Percentiles rank a stretch among this genome's conserved stretches.
These are phyloP conservation scores for Pythium utonaiense DNA, from an alignment of 352 stramenopile genomes.

Conservation along the genomic window DNA sequence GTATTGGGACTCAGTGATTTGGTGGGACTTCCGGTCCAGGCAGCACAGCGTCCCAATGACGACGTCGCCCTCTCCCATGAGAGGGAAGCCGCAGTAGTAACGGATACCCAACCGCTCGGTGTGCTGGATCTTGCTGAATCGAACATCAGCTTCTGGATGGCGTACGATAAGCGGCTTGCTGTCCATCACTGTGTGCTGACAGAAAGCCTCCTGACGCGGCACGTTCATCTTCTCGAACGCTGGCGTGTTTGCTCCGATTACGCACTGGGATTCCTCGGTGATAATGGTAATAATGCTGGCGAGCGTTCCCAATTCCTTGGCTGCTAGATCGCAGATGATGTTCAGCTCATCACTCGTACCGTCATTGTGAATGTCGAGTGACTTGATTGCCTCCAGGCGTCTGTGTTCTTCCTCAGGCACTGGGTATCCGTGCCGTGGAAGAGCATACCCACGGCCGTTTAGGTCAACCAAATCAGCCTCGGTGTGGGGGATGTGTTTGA, in stretches of 20 bases:
- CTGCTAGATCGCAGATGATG: conserved; percentile 54
- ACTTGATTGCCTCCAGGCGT: not conserved
- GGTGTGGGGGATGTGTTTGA: not conserved
- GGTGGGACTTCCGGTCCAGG: conserved; percentile 35
- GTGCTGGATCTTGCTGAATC: conserved; percentile 30
- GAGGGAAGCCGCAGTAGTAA: conserved; percentile 72
- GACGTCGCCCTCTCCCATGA: conserved; percentile 35
- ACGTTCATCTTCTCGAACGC: conserved; percentile 26
- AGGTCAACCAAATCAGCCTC: not conserved
- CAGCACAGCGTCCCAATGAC: conserved; percentile 65
- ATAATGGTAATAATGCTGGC: conserved; percentile 58
- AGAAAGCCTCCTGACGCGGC: conserved; percentile 50
- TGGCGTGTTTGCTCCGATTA: conserved; percentile 34
- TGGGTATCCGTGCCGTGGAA: conserved; percentile 9
- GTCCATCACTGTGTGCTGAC: conserved; percentile 56
- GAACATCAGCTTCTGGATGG: conserved; percentile 54
- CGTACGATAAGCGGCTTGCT: conserved; percentile 44
- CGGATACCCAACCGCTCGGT: conserved; percentile 31
- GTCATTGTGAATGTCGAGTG: conserved; percentile 5
- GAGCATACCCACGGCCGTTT: conserved; percentile 19
- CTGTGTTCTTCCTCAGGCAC: conserved; percentile 11
- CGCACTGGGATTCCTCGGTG: conserved; percentile 38
- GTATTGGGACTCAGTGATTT: conserved; percentile 57
- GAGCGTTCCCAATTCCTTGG: conserved; percentile 47
- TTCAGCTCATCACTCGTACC: conserved; percentile 39